Evolutionary conservation across 179 eudicot genomes (phyloP), one percentile per base, ranked within the genome.

Genomic region (Vitellaria paradoxa): DNA sequence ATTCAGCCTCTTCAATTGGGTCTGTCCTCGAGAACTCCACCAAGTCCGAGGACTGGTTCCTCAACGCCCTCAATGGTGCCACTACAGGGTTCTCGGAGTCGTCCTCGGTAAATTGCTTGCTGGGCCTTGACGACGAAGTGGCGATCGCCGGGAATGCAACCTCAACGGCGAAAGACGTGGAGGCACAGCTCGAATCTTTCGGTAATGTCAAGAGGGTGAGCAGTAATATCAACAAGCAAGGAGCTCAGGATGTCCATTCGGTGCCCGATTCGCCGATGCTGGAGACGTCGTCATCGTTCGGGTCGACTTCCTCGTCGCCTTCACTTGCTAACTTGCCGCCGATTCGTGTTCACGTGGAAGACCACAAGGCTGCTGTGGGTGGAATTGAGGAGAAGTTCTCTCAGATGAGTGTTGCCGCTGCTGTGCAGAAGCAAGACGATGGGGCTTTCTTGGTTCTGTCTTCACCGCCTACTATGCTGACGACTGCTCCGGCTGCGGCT

Each of bases 261-360:
- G 93, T 92, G 61, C 96, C 95, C 24, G 93, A 89, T 82, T 90
- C 96, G 15, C 92, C 95, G 11, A 82, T 90, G 42, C 49, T 86
- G 60, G 97, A 87, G 76, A 89, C 87, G 45, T 57, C 81, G 11
- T 94, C 98, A 53, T 91, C 97, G 20, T 92, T 90, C 55, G 98
- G 96, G 57, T 94, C 98, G 65, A 84, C 90, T 0, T 84, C 90
- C 9, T 90, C 95, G 9, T 81, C 90, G 37, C 92, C 96, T 7
- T 84, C 89, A 37, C 57, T 89, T 67, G 91, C 86, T 37, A 91
- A 90, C 78, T 82, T 91, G 90, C 91, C 94, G 2, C 94, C 94
- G 24, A 86, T 93, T 76, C 85, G 89, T 87, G 92, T 90, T 45
- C 91, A 83, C 60, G 88, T 84, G 65, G 93, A 89, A 21, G 96